Base-by-base conservation (phyloP, 2,329 filamentous ascomycete genomes). In the Fusarium pilosicola region DNA sequence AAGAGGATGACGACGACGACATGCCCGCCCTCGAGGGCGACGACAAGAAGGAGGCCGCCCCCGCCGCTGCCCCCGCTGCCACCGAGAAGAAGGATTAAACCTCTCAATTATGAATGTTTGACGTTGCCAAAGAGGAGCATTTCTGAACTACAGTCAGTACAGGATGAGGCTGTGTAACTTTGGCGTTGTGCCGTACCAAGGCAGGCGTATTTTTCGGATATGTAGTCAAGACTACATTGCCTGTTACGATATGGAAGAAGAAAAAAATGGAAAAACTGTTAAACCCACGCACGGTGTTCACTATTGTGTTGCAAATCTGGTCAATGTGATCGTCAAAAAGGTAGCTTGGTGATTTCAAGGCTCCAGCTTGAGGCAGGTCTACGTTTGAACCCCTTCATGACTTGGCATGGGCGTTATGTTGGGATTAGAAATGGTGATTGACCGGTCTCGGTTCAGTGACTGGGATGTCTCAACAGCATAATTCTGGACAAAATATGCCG, bases 1-100 rank as follows among this genome's bases (percentile, higher is more conserved):
- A 88, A 17, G 88, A 89, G 7, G 90, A 91, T 3, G 89, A 91
- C 42, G 92, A 94, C 59, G 93, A 94, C 8, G 94, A 96, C n/a
- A 95, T 97, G 91, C 94, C 95, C 65, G 90, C 90, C 76, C 90
- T 97, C 56, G 92, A 94, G 82, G 91, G 88, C 34, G 90, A 91
- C 68, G 88, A 87, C 62, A 74, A 74, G 44, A 86, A 86, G 49
- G 80, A 79, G 13, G 80, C 79, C 62, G 81, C 75, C 70, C 80
- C 80, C 58, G 79, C 78, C n/a, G 41, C 74, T 18, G 66, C 70
- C 6, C 28, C 73, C 30, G 45, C 75, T 45, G 84, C 85, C 63
- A 81, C 80, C 41, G 82, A 82, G 68, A 83, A 83, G 75, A 83
- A 84, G 76, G 83, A 80, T 58, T 82, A 80, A 74, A 76, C 63